Conservation (phyloP, 352 stramenopile species). For the Phytophthora brassicae region DNA sequence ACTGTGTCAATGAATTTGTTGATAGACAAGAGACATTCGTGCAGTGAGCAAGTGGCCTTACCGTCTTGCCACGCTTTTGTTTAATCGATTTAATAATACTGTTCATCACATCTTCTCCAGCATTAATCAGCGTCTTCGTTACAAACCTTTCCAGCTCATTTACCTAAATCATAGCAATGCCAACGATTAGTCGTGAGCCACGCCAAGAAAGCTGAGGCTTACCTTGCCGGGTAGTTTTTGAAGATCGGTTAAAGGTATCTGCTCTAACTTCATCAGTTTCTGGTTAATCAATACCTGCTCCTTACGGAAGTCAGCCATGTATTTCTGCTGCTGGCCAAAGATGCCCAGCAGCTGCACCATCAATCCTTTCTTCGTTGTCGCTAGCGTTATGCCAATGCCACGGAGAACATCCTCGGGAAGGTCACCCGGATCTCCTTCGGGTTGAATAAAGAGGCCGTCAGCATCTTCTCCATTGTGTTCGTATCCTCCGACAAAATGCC, state of each 20-base stretch:
- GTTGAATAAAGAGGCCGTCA: constrained; percentile 81
- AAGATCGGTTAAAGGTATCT: constrained; percentile 32
- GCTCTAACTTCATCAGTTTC: constrained; percentile 24
- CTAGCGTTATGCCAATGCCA: constrained; percentile 51
- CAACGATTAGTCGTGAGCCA: neutral
- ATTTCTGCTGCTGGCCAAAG: constrained; percentile 27
- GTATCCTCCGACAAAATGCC: constrained; percentile 76
- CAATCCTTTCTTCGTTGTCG: constrained; percentile 34
- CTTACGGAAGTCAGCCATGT: constrained; percentile 37
- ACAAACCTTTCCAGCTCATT: constrained; percentile 43
- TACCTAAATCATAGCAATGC: constrained; percentile 35
- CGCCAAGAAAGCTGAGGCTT: neutral
- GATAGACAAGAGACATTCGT: neutral
- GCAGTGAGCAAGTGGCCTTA: constrained; percentile 28
- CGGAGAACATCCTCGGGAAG: constrained; percentile 76
- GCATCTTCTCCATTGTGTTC: constrained; percentile 49
- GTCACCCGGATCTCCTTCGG: constrained; percentile 72
- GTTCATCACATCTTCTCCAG: constrained; percentile 77
- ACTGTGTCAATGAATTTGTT: neutral
- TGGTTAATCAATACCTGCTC: constrained; percentile 25
- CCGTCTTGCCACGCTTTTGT: constrained; percentile 41
- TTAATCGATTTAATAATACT: constrained; percentile 40
- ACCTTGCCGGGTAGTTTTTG: constrained; percentile 34
- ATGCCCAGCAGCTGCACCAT: constrained; percentile 42
- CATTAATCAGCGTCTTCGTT: constrained; percentile 51